Conservation (phyloP, 805 yeast species). For the Spathaspora arborariae region DNA sequence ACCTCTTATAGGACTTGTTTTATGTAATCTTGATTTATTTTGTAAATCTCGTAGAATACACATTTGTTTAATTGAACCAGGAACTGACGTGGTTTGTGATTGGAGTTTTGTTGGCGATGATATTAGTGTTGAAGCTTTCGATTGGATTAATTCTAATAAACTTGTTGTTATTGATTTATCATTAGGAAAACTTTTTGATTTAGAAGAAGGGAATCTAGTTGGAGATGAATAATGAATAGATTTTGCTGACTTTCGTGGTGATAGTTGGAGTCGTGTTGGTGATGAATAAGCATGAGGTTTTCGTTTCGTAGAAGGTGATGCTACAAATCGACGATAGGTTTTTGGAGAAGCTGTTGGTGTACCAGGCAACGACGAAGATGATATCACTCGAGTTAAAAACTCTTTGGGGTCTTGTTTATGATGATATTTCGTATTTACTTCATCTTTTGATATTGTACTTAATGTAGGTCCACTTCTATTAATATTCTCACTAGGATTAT, state of each 20-base stretch:
- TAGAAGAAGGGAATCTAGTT: background rate
- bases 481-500: conserved; percentile 33
- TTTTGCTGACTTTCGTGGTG: background rate
- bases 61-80: background rate
- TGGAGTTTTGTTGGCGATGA: background rate
- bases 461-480: conserved; percentile 24
- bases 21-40: background rate
- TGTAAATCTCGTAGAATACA: background rate
- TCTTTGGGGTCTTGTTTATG: conserved; percentile 12
- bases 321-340: background rate
- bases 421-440: background rate
- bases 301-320: background rate
- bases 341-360: background rate
- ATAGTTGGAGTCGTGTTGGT: background rate
- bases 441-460: conserved; percentile 21
- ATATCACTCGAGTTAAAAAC: conserved; percentile 7
- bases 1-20: conserved; percentile 20
- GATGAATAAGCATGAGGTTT: background rate
- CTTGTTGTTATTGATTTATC: background rate
- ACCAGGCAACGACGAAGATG: background rate
- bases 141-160: background rate
- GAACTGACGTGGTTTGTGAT: background rate
- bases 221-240: background rate
- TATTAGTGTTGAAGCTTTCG: background rate
- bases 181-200: background rate